Percentiles rank a stretch among this genome's conserved stretches.
Evolutionary conservation across 139 green algal genomes (phyloP).

Genomic region (Chlamydomonas schloesseri): DNA sequence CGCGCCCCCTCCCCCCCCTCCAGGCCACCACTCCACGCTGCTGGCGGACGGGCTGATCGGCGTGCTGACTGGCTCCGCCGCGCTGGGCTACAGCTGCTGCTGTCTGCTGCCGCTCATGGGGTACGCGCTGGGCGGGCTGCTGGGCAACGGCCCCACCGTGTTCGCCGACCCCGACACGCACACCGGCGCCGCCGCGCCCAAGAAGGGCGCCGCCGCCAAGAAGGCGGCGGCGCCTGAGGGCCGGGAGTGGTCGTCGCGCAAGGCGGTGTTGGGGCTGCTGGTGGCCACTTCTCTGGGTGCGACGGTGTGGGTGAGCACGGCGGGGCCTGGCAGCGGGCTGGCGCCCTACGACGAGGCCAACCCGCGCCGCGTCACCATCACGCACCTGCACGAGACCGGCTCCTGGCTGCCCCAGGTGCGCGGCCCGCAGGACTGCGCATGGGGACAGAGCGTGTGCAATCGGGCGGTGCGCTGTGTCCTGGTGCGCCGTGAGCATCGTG

Average conservation of each 20-base stretch:
- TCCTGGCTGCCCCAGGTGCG: slow-evolving; percentile 33
- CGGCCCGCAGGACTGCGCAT: too few relatives aligned
- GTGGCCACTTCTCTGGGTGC: slow-evolving; percentile 8
- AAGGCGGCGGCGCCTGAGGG: too few relatives aligned
- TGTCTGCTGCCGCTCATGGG: slow-evolving; percentile 46
- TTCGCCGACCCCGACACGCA: not conserved
- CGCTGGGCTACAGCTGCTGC: slow-evolving; percentile 40
- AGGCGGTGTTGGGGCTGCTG: not conserved
- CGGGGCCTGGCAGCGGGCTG: not conserved
- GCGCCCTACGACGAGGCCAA: not conserved
- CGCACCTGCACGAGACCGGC: slow-evolving; percentile 36
- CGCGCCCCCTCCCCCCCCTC: not conserved
- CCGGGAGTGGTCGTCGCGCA: too few relatives aligned
- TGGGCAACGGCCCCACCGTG: not conserved
- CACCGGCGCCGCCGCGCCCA: too few relatives aligned
- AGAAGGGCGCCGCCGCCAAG: too few relatives aligned
- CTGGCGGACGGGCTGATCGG: slow-evolving; percentile 47
- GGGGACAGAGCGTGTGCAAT: not conserved
- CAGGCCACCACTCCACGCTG: slow-evolving; percentile 28
- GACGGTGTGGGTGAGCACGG: not conserved
- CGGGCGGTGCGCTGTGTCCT: too few relatives aligned
- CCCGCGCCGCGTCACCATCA: slow-evolving; percentile 35
- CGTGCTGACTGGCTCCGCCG: slow-evolving; percentile 17
- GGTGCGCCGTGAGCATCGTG: too few relatives aligned
- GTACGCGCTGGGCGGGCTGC: slow-evolving; percentile 8